Conservation (phyloP, 352 stramenopile genomes). For the Globisporangium sylvaticum region DNA sequence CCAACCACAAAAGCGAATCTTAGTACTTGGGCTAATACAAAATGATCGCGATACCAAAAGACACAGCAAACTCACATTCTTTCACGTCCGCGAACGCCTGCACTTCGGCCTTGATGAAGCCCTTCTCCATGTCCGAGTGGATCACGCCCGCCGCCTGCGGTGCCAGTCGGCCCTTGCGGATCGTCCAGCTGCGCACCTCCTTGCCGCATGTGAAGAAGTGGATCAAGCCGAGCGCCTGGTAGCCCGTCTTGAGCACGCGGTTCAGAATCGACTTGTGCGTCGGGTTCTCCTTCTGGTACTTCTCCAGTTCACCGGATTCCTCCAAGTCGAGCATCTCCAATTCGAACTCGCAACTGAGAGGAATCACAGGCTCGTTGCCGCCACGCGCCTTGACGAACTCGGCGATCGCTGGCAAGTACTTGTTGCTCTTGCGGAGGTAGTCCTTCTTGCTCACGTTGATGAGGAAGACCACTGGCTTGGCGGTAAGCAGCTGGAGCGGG, state of each 20-base stretch:
- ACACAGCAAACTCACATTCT: conserved; percentile 62
- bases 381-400: conserved; percentile 96
- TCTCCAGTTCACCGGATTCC: conserved; percentile 38
- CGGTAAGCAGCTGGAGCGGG: conserved; percentile 89
- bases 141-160: conserved; percentile 98
- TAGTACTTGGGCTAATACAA: background rate
- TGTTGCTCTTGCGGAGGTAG: conserved; percentile 98
- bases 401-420: conserved; percentile 96
- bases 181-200: conserved; percentile 99
- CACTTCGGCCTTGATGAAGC: conserved; percentile 97
- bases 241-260: conserved; percentile 97
- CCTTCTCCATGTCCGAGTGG: conserved; percentile 99
- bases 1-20: background rate
- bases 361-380: conserved; percentile 95
- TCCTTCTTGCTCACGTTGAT: conserved; percentile 99
- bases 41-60: background rate
- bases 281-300: conserved; percentile 91
- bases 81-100: conserved; percentile 87
- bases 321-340: conserved; percentile 89
- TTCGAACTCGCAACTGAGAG: conserved; percentile 98
- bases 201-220: conserved; percentile 99
- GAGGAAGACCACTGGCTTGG: conserved; percentile 97
- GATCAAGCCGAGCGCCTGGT: conserved; percentile 97
- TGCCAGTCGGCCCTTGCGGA: conserved; percentile 95
- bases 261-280: conserved; percentile 92